phyloP scores from a whole-genome alignment of 140 eudicot species.

The Senecio squalidus region DNA sequence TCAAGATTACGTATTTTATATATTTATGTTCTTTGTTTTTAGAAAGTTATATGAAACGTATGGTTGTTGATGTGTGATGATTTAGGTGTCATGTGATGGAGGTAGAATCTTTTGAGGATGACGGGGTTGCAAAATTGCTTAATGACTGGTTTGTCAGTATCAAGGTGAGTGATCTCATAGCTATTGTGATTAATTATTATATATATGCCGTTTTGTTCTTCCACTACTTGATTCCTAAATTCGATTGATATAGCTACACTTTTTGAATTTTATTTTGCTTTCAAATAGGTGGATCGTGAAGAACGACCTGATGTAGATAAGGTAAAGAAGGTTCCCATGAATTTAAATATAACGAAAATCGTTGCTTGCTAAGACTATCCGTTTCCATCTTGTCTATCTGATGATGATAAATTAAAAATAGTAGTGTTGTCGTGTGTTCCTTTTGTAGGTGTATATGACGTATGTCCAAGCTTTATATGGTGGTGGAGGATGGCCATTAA shows the following conservation, averaged over 20 bases:
- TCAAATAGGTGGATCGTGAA: conserved; percentile 87
- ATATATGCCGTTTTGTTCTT: background rate
- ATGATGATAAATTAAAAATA: no score
- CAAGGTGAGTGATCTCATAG: conserved; percentile 43
- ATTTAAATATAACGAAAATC: conserved; percentile 24
- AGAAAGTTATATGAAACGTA: no score
- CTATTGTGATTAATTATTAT: background rate
- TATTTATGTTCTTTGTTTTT: no score
- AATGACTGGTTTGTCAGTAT: conserved; percentile 93
- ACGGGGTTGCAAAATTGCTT: conserved; percentile 76
- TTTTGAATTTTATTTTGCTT: conserved; percentile 2
- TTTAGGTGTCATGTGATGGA: conserved; percentile 99
- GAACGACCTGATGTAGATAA: conserved; percentile 98
- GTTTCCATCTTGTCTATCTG: conserved; percentile 1
- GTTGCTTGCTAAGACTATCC: background rate
- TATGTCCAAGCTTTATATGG: conserved; percentile 91
- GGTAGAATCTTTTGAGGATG: conserved; percentile 93
- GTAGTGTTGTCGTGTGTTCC: background rate
- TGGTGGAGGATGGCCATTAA: conserved; percentile 96
- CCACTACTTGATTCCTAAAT: conserved; percentile 8
- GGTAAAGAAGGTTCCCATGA: conserved; percentile 49
- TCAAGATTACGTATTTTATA: no score
- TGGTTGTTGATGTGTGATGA: conserved; percentile 9
- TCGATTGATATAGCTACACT: background rate
- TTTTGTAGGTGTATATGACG: conserved; percentile 84